Percentiles rank a stretch among this genome's conserved stretches.
phyloP scores from a whole-genome alignment of 352 stramenopile species.

The Phytophthora cactorum region DNA sequence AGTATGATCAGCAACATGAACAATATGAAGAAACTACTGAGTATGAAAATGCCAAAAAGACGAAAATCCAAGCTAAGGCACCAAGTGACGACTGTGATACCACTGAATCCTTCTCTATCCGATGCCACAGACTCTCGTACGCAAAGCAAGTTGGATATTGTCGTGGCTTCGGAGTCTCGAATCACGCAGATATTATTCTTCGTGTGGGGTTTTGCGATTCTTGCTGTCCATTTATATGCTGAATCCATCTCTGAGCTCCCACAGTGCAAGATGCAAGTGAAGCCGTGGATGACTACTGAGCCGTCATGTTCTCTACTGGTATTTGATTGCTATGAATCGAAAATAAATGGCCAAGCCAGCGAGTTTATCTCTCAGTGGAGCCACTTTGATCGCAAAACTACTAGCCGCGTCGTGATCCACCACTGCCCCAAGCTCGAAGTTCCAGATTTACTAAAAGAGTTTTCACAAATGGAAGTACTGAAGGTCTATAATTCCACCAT shows the following conservation, averaged over 20 bases:
- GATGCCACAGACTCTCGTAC: not conserved
- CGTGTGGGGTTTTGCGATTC: slow-evolving; percentile 29
- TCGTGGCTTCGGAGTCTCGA: slow-evolving; percentile 11
- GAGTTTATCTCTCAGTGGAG: slow-evolving; percentile 30
- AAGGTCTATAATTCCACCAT: slow-evolving; percentile 58
- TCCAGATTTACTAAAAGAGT: slow-evolving; percentile 20
- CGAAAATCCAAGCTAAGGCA: not conserved
- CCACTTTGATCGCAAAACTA: slow-evolving; percentile 26
- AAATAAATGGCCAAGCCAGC: slow-evolving; percentile 2
- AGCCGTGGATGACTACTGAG: slow-evolving; percentile 31
- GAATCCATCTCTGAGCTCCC: not conserved
- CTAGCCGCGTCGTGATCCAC: slow-evolving; percentile 41
- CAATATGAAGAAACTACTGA: slow-evolving; percentile 33
- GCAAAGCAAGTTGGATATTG: slow-evolving; percentile 8
- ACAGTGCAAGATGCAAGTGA: slow-evolving; percentile 37
- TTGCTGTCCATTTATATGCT: slow-evolving; percentile 30
- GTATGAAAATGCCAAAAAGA: slow-evolving; percentile 1
- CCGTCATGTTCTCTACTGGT: slow-evolving; percentile 37
- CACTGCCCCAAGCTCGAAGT: slow-evolving; percentile 49
- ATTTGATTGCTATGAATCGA: slow-evolving; percentile 27
- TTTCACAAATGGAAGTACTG: slow-evolving; percentile 32
- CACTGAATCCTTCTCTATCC: not conserved
- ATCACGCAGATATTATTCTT: slow-evolving; percentile 24
- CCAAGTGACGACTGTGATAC: slow-evolving; percentile 7
- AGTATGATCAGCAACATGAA: slow-evolving; percentile 41